phyloP scores from a whole-genome alignment of 1,284 basidiomycete species.

The Rhodotorula sp. region DNA sequence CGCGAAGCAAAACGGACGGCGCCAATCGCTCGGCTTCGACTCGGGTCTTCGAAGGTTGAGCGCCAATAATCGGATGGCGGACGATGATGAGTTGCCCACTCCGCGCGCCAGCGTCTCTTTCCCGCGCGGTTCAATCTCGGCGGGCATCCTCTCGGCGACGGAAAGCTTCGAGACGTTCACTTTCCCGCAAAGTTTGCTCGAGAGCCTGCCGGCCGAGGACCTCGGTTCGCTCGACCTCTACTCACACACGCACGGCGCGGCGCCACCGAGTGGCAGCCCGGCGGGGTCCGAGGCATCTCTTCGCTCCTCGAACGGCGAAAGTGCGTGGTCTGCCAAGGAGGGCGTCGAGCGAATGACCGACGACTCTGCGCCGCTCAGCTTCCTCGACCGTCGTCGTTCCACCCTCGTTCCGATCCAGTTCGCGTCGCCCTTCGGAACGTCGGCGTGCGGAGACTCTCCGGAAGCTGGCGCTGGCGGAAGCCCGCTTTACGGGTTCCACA shows the following conservation, averaged over 20 bases:
- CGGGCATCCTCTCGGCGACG: conserved; percentile 9
- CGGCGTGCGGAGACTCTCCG: not conserved
- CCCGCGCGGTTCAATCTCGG: conserved; percentile 10
- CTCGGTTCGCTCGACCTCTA: conserved; percentile 10
- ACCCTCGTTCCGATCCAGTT: conserved; percentile 23
- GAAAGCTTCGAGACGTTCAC: conserved; percentile 21
- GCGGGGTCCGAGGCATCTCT: not conserved
- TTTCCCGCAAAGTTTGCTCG: conserved; percentile 22
- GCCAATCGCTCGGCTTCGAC: conserved; percentile 23
- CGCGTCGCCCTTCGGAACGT: not conserved
- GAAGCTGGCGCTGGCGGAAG: too few species aligned
- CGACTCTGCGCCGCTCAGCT: not conserved
- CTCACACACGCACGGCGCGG: not conserved
- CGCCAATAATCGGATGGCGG: not conserved
- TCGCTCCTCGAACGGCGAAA: not conserved
- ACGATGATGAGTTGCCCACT: not conserved
- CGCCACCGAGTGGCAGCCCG: not conserved
- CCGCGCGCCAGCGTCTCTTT: not conserved
- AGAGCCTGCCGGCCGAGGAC: conserved; percentile 18
- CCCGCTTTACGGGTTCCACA: conserved; percentile 9
- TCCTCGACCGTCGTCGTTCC: conserved; percentile 14
- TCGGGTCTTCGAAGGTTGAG: conserved; percentile 14
- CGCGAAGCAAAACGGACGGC: conserved; percentile 12
- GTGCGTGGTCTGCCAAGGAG: not conserved
- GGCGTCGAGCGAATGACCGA: not conserved